phyloP scores from a whole-genome alignment of 768 basidiomycete species.

The Boletellus ananas region DNA sequence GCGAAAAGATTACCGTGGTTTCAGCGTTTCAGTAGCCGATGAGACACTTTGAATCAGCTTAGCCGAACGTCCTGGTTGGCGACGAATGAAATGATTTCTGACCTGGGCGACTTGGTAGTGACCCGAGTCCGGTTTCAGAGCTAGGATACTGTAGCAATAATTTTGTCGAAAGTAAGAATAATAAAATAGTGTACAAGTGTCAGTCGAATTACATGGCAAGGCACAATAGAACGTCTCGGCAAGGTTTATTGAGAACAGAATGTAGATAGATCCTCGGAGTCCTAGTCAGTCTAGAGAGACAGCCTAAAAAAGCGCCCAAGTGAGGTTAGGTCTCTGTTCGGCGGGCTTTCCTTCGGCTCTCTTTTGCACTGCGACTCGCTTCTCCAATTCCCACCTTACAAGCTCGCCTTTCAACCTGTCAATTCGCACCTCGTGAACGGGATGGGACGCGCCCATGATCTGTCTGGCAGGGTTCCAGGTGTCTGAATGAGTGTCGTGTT shows the following conservation, averaged over 20 bases:
- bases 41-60: too few relatives aligned
- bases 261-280: neutral
- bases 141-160: too few relatives aligned
- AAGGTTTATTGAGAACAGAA: neutral
- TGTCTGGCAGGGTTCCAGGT: slow-evolving; percentile 22
- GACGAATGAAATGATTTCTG: too few relatives aligned
- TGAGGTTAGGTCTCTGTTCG: slow-evolving; percentile 11
- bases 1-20: too few relatives aligned
- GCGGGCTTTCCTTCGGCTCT: slow-evolving; percentile 18
- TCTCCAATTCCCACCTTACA: slow-evolving; percentile 41
- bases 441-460: slow-evolving; percentile 43
- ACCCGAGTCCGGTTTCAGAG: too few relatives aligned
- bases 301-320: slow-evolving; percentile 13
- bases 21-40: too few relatives aligned
- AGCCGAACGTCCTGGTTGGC: too few relatives aligned
- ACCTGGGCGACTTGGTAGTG: too few relatives aligned
- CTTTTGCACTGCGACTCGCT: slow-evolving; percentile 24
- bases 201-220: slow-evolving; percentile 2
- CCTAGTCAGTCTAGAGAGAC: neutral
- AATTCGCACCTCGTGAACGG: slow-evolving; percentile 41
- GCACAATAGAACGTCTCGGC: neutral
- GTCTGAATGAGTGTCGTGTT: slow-evolving; percentile 5
- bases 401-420: slow-evolving; percentile 42
- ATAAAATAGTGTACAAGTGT: neutral
- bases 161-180: neutral